Base-by-base conservation (phyloP, 2,329 filamentous ascomycete species). In the Rhytidhysteron rufulum region DNA sequence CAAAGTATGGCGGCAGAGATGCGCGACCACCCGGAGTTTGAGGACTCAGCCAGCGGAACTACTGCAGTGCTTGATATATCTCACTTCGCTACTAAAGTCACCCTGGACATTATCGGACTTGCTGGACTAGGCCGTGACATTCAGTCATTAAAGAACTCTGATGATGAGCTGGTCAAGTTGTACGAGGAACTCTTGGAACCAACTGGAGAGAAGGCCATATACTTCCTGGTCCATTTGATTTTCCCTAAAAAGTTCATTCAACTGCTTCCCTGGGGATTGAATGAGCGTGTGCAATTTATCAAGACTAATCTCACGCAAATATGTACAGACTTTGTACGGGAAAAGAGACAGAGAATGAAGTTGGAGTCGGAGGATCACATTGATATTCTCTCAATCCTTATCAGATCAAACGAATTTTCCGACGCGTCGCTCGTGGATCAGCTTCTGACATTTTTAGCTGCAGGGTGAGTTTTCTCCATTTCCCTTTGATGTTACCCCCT, bases 1-100 rank as follows among this genome's bases (percentile, higher is more conserved):
- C 65, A 77, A 16, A 75, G 76, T 36, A 82, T 95, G 62, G 75
- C 72, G 1, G 61, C 67, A 7, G 64, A 74, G 19, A 59, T 80
- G n/a, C 41, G 67, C 51, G 57, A 63, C 48, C 57, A 73, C 17
- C 58, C 65, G 6, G 51, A 55, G 31, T 31, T 41, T 5, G 52
- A 52, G 13, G 46, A 43, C 4, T 44, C 61, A 11, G 51, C 48
- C 5, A 47, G 66, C 8, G 56, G 61, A 17, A 63, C 50, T 30
- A 62, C 31, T 40, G 34, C 41, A 9, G 57, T 66, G 7, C 45
- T 70, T 0, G 68, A 71, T 41, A 58, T 72, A 34, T 67, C 67
- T 20, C 65, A 69, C 39, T 70, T 63, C 51, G 59, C 68, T 1
- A 70, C 63, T 3, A 65, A 67, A 41, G 69, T 68, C 13, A 71